phyloP scores from a whole-genome alignment of 805 yeast genomes.

The Yamadazyma takamatsuzukensis region DNA sequence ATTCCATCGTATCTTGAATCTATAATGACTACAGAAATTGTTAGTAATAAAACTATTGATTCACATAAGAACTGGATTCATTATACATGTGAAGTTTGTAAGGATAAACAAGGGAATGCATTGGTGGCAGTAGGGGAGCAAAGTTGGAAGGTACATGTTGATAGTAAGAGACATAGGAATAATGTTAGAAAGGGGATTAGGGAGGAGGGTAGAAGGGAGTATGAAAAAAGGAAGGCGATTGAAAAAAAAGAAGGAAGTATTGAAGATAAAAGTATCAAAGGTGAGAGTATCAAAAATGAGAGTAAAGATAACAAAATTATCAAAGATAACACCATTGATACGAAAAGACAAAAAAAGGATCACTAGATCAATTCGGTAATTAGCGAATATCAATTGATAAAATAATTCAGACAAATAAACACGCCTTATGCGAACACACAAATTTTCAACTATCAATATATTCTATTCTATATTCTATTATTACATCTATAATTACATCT shows the following conservation, averaged over 20 bases:
- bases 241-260: background rate
- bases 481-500: slow-evolving; percentile 21
- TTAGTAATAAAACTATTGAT: slow-evolving; percentile 37
- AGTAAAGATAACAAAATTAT: no score
- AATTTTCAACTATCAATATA: slow-evolving; percentile 7
- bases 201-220: background rate
- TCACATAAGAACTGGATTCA: slow-evolving; percentile 58
- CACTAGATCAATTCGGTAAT: no score
- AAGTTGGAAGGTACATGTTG: slow-evolving; percentile 64
- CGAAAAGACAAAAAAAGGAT: no score
- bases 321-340: no score
- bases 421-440: no score
- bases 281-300: no score
- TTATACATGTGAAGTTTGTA: slow-evolving; percentile 62
- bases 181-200: slow-evolving; percentile 13
- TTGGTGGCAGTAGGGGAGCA: slow-evolving; percentile 70
- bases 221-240: background rate
- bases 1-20: slow-evolving; percentile 23
- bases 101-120: slow-evolving; percentile 49
- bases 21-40: slow-evolving; percentile 24
- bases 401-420: no score
- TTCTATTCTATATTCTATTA: slow-evolving; percentile 17
- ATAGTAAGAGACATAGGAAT: slow-evolving; percentile 66
- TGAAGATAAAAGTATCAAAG: background rate
- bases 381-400: no score